A percentile compares a stretch with the other conserved stretches of the same genome.
Evolutionary conservation across 2,329 filamentous ascomycete genomes (phyloP).

Genomic region (Pseudopyricularia cyperi): DNA sequence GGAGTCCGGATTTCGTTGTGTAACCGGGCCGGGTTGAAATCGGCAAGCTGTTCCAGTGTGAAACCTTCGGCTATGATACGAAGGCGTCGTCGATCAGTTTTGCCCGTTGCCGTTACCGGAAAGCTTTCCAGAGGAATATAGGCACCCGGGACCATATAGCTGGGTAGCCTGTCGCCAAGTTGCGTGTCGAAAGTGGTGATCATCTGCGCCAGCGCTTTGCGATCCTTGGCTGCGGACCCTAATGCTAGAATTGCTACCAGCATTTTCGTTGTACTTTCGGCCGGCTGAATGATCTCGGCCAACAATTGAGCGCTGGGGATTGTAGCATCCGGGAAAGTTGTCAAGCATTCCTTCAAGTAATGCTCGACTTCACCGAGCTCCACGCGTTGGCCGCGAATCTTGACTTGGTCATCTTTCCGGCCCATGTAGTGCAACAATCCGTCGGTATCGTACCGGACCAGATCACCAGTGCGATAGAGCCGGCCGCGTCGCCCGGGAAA

Average conservation of each 20-base stretch:
- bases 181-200: too few relatives aligned
- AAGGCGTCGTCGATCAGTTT: conserved; percentile 33
- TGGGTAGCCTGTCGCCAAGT: conserved; percentile 10
- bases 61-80: conserved; percentile 28
- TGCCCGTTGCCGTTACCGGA: conserved; percentile 33
- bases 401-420: not conserved
- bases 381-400: not conserved
- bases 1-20: conserved; percentile 8
- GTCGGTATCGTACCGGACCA: not conserved
- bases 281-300: not conserved
- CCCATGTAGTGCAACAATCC: not conserved
- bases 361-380: not conserved
- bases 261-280: not conserved
- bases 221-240: too few relatives aligned
- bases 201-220: not conserved
- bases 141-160: conserved; percentile 34
- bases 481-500: not conserved
- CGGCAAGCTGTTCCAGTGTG: too few relatives aligned
- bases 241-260: not conserved
- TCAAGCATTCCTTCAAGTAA: not conserved
- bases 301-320: too few relatives aligned
- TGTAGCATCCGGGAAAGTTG: not conserved
- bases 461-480: not conserved
- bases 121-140: conserved; percentile 30
- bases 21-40: too few relatives aligned